Base-by-base conservation (phyloP, 176 grass and related monocot genomes). In the Triticum urartu region DNA sequence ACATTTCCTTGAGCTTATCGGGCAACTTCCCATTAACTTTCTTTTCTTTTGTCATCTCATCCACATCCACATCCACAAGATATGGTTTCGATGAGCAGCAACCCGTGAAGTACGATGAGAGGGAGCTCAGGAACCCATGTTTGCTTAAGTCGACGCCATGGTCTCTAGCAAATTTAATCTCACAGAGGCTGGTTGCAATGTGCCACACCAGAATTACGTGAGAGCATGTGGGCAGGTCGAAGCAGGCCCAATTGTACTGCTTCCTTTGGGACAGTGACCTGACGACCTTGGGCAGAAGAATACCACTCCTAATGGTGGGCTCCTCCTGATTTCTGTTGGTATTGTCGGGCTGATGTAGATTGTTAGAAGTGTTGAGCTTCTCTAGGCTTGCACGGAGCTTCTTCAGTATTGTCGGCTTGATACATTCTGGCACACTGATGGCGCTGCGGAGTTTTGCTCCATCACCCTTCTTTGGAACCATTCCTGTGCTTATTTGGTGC, bases 191-290 rank as follows among this genome's bases (percentile, higher is more conserved):
- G 2, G 88, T 90, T 8, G 88, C 88, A 17, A 90, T 83, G 24
- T 90, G 83, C 83, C 78, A 90, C 34, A 90, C 84, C 28, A 90
- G 33, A 79, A 90, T 86, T 40, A 90, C 8, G 0, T 78, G 68
- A 14, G 88, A 61, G 18, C 1, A 58, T 77, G 84, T 78, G 0
- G 25, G 76, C 7, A 77, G 35, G 0, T 62, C 3, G 11, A 69
- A 38, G 67, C 67, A 69, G 7, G 67, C 33, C 67, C 67, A 69
- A 4, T 28, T 1, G 3, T 69, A 69, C 33, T 6, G 32, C 32
- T 68, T 36, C 30, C 34, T 68, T 20, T 30, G 15, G 42, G 45
- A 34, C 1, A 82, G 40, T 85, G 74, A 34, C 12, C 0, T 64
- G 3, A 84, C 48, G 71, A 17, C 25, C 6, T 24, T 21, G 7